Evolutionary conservation across 1,284 basidiomycete species (phyloP).

Genomic region (Agaricales sp.): DNA sequence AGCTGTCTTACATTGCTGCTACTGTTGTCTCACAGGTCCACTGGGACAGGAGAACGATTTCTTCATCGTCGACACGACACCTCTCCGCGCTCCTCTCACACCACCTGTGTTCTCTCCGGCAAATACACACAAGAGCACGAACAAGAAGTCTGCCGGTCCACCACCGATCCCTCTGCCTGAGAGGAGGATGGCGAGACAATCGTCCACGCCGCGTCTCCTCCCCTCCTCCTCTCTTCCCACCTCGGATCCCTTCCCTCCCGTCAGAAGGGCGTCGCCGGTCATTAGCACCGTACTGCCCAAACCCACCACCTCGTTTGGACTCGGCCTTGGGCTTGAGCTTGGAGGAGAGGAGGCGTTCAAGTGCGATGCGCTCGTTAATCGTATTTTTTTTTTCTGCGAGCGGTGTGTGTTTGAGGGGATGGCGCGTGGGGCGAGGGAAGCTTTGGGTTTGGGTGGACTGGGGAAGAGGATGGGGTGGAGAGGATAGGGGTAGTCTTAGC

Average conservation of each 20-base stretch:
- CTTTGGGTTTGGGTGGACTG: neutral
- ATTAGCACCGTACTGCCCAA: constrained; percentile 43
- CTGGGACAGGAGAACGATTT: too few relatives aligned
- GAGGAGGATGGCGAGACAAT: constrained; percentile 15
- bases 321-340: too few relatives aligned
- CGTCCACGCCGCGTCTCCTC: constrained; percentile 23
- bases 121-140: too few relatives aligned
- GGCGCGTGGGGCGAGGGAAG: neutral
- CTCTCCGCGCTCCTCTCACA: too few relatives aligned
- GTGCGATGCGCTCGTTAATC: constrained; percentile 12
- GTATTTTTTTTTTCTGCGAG: constrained; percentile 14
- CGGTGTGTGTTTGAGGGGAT: constrained; percentile 14
- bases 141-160: neutral
- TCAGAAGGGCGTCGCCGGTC: constrained; percentile 18
- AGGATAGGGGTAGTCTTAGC: too few relatives aligned
- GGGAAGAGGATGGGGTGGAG: too few relatives aligned
- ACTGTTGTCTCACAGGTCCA: too few relatives aligned
- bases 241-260: constrained; percentile 27
- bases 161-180: neutral
- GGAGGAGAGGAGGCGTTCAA: too few relatives aligned
- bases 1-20: too few relatives aligned
- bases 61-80: too few relatives aligned
- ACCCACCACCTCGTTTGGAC: constrained; percentile 18
- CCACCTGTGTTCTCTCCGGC: too few relatives aligned
- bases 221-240: constrained; percentile 40